These are phyloP conservation scores for Mucor velutinosus DNA, from an alignment of 371 early-diverging fungal genomes.

Conservation along the genomic window DNA sequence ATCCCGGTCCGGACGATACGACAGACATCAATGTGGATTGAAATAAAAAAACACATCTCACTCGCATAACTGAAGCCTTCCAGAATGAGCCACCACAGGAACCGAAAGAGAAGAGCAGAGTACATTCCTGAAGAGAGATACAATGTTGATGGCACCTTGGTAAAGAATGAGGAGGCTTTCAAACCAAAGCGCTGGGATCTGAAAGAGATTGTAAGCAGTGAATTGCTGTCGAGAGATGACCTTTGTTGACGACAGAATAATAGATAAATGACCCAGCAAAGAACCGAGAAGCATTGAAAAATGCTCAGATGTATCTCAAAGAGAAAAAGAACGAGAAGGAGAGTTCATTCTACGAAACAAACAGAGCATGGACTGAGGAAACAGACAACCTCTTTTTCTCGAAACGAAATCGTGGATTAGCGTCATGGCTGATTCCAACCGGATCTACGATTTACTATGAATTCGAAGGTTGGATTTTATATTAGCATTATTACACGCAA, in stretches of 20 bases:
- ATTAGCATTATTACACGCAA: conserved; percentile 34
- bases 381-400: conserved; percentile 52
- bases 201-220: conserved; percentile 38
- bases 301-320: conserved; percentile 42
- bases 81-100: background rate
- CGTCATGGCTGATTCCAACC: conserved; percentile 39
- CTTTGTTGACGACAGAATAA: background rate
- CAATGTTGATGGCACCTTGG: conserved; percentile 39
- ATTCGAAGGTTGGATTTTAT: conserved; percentile 48
- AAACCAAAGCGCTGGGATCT: conserved; percentile 43
- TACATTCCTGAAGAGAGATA: conserved; percentile 45
- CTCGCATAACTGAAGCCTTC: too few relatives aligned
- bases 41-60: too few relatives aligned
- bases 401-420: conserved; percentile 37
- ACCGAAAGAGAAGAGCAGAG: conserved; percentile 18
- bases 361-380: conserved; percentile 42
- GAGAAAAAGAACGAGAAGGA: conserved; percentile 5
- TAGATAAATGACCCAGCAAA: conserved; percentile 35
- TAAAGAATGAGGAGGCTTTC: conserved; percentile 34
- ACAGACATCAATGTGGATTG: background rate
- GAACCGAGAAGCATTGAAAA: conserved; percentile 32
- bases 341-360: background rate
- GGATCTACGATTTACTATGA: conserved; percentile 53
- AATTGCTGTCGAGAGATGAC: background rate
- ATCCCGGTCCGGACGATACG: background rate